Evolutionary conservation across 331 rosid genomes (phyloP).

Genomic region (Malus hybrid): DNA sequence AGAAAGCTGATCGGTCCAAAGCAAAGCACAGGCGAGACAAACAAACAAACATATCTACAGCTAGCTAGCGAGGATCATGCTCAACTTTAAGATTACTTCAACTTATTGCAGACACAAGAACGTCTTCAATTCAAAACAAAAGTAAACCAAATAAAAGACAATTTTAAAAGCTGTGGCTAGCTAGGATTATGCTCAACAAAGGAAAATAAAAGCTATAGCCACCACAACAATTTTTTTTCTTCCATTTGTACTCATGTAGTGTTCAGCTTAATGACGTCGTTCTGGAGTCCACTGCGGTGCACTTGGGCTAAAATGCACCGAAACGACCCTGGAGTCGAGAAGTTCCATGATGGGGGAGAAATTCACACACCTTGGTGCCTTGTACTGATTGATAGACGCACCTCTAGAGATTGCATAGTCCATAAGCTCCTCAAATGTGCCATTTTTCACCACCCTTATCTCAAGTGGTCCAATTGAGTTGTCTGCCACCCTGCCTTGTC

Average conservation of each 20-base stretch:
- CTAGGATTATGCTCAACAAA: background rate
- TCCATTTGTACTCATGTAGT: conserved; percentile 3
- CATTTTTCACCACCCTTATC: conserved; percentile 73
- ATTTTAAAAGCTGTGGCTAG: conserved; percentile 15
- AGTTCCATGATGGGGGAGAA: conserved; percentile 80
- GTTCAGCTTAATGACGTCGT: conserved; percentile 41
- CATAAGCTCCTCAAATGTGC: conserved; percentile 92
- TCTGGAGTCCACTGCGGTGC: conserved; percentile 77
- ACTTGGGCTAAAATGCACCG: conserved; percentile 76
- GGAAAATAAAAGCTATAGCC: background rate
- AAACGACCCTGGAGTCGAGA: conserved; percentile 62
- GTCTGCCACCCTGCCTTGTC: conserved; percentile 79
- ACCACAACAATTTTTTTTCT: background rate
- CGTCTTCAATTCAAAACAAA: background rate
- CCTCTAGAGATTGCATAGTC: conserved; percentile 92
- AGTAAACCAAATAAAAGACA: background rate
- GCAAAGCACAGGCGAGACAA: conserved; percentile 18
- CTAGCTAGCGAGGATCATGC: too few relatives aligned
- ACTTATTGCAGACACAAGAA: conserved; percentile 29
- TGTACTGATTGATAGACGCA: conserved; percentile 91
- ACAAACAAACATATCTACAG: conserved; percentile 8
- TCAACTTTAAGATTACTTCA: background rate
- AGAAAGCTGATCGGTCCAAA: background rate
- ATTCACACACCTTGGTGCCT: conserved; percentile 82
- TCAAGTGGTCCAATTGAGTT: conserved; percentile 85